Evolutionary conservation across 495 filamentous ascomycete species (phyloP), one percentile per base, ranked within the genome.

Genomic region (Hamigera avellanea): DNA sequence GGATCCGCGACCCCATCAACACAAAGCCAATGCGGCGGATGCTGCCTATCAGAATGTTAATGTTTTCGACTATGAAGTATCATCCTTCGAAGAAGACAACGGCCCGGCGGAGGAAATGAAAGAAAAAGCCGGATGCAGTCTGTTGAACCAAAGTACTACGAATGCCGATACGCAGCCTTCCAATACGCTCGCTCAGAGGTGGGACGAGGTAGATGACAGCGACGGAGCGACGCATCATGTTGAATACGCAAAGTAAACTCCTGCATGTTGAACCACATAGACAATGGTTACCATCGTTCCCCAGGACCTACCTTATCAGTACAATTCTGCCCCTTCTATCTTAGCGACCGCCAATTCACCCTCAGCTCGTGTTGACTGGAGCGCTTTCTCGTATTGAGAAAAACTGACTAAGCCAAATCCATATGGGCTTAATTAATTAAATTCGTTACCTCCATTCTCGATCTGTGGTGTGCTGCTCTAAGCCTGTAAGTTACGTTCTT

Each of bases 21-120:
- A 30, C 28, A n/a, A 30, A n/a, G 28, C 28, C 4, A 30, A 6
- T 13, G 28, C 28, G 12, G 14, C 28, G n/a, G 28, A 30, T 30
- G 6, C 14, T 3, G 19, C 39, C 27, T 16, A 41, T 31, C 44
- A 35, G 29, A 53, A 47, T 26, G 54, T 66, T 16, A 64, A 66
- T 35, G 64, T 64, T 1, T 63, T 64, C 32, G 62, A 64, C 39
- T 64, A 60, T 18, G 56, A 66, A 34, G 61, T 68, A 13, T 45
- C 49, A 13, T 46, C 41, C 8, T 65, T 64, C 29, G 59, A 60
- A 26, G 48, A 59, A 16, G 50, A 54, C 19, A 34, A 26, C 10
- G 38, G 30, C 1, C 39, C 39, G 7, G 43, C 35, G 4, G 54
- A 66, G 39, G 64, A 68, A 45, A 66, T 66, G 61, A 39, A 59